Percentiles rank a stretch among this genome's conserved stretches.
phyloP scores from a whole-genome alignment of 805 yeast species.

The Nakazawaea populi region DNA sequence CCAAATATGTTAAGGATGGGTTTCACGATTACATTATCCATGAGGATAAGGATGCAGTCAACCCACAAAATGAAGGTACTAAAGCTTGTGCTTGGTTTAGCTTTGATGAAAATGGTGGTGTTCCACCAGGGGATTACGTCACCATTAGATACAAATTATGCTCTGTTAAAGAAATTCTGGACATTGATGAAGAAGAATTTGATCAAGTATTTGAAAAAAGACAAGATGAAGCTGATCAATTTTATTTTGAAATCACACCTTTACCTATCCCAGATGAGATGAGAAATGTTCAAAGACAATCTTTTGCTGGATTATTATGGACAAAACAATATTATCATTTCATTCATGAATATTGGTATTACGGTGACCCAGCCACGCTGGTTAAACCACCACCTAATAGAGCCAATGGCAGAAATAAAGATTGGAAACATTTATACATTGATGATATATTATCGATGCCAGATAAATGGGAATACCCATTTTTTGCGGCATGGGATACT shows the following conservation, averaged over 20 bases:
- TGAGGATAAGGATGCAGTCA: slow-evolving; percentile 52
- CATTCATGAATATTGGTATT: slow-evolving; percentile 79
- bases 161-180: slow-evolving; percentile 19
- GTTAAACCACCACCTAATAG: slow-evolving; percentile 77
- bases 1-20: slow-evolving; percentile 75
- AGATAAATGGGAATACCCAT: slow-evolving; percentile 94
- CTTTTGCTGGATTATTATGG: slow-evolving; percentile 92
- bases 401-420: slow-evolving; percentile 80
- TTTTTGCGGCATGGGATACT: slow-evolving; percentile 96
- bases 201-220: slow-evolving; percentile 66
- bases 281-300: slow-evolving; percentile 84
- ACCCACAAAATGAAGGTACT: slow-evolving; percentile 71
- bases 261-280: slow-evolving; percentile 76
- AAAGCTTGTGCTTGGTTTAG: slow-evolving; percentile 81
- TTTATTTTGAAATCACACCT: slow-evolving; percentile 85
- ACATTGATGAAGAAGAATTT: slow-evolving; percentile 65
- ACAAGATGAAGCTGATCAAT: slow-evolving; percentile 86
- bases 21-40: slow-evolving; percentile 79
- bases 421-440: slow-evolving; percentile 85
- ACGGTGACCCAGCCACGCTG: slow-evolving; percentile 74
- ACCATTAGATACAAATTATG: slow-evolving; percentile 70
- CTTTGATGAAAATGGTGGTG: slow-evolving; percentile 70
- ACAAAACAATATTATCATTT: slow-evolving; percentile 87
- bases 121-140: slow-evolving; percentile 84
- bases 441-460: slow-evolving; percentile 87